A percentile compares a stretch with the other conserved stretches of the same genome.
These are phyloP conservation scores for Globisporangium yorkense DNA, from an alignment of 352 stramenopile genomes.

Conservation along the genomic window DNA sequence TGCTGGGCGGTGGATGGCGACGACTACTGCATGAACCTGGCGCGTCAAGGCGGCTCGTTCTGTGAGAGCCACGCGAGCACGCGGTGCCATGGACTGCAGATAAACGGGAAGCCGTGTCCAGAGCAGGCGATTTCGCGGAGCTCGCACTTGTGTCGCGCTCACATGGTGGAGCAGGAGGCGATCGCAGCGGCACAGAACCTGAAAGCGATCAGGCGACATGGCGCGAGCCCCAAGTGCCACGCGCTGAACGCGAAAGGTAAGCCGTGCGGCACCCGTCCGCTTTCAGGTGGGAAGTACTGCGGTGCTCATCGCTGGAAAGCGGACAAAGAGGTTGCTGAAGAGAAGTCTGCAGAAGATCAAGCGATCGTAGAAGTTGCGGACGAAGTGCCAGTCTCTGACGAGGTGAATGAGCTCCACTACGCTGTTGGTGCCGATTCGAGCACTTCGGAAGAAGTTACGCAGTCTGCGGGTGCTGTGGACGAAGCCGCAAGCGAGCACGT, in stretches of 20 bases:
- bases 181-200: neutral
- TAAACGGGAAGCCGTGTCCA: slow-evolving; percentile 25
- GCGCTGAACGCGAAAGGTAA: slow-evolving; percentile 42
- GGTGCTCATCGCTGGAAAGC: slow-evolving; percentile 20
- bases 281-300: slow-evolving; percentile 31
- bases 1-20: slow-evolving; percentile 33
- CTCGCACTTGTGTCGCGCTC: slow-evolving; percentile 27
- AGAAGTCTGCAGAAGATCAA: neutral
- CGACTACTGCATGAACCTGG: slow-evolving; percentile 33
- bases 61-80: slow-evolving; percentile 27
- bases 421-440: neutral
- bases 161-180: slow-evolving; percentile 7
- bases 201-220: neutral
- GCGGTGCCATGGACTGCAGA: slow-evolving; percentile 19
- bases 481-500: neutral
- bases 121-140: slow-evolving; percentile 24
- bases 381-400: neutral
- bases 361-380: neutral
- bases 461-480: neutral
- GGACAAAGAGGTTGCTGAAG: neutral
- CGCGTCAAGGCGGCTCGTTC: slow-evolving; percentile 24
- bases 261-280: slow-evolving; percentile 22
- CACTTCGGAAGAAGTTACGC: neutral
- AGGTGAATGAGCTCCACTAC: neutral
- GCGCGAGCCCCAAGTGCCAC: slow-evolving; percentile 16